phyloP scores from a whole-genome alignment of 371 early-diverging fungal genomes.

The Mucor ambiguus region DNA sequence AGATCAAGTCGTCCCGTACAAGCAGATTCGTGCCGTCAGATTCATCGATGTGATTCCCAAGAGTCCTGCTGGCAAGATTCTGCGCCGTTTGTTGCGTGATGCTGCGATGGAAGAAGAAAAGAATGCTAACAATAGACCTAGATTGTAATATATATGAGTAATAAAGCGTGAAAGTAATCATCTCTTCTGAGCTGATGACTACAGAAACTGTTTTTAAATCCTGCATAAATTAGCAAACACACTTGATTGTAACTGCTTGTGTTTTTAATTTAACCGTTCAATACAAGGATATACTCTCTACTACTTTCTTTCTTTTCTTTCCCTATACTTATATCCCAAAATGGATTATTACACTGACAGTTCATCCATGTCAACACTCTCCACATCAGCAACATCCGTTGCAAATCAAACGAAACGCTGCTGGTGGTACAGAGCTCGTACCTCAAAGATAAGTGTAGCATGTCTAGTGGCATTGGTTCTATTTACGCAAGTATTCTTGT shows the following conservation, averaged over 20 bases:
- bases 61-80: slow-evolving; percentile 77
- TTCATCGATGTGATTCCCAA: slow-evolving; percentile 71
- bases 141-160: slow-evolving; percentile 5
- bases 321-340: not conserved
- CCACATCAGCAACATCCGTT: not conserved
- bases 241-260: not conserved
- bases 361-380: not conserved
- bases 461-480: slow-evolving; percentile 5
- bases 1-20: slow-evolving; percentile 66
- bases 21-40: slow-evolving; percentile 74
- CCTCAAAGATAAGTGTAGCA: not conserved
- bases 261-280: not conserved
- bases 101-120: slow-evolving; percentile 39
- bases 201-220: not conserved
- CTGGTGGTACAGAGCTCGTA: not conserved
- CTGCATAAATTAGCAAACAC: not conserved
- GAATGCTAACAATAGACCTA: slow-evolving; percentile 3
- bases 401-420: not conserved
- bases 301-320: not conserved
- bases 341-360: not conserved
- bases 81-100: slow-evolving; percentile 54
- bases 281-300: no score
- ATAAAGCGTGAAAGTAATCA: no score
- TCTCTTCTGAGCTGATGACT: no score
- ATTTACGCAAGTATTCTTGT: slow-evolving; percentile 6